phyloP scores from a whole-genome alignment of 768 basidiomycete genomes.

The Lentinus tigrinus region DNA sequence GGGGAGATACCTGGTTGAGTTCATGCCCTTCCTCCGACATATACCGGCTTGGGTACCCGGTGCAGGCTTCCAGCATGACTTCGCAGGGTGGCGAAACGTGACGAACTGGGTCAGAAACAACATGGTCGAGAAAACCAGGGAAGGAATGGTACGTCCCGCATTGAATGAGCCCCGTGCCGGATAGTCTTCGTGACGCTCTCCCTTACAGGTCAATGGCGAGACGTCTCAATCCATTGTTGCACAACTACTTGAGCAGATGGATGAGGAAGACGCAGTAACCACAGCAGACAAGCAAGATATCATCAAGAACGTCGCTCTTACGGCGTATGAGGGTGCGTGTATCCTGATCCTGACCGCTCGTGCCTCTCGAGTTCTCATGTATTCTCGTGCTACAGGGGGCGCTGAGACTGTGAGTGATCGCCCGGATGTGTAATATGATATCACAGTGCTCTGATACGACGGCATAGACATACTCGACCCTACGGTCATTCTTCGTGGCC shows the following conservation, averaged over 20 bases:
- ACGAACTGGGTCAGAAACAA: too few species aligned
- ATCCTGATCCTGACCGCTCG: not conserved
- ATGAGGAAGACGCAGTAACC: not conserved
- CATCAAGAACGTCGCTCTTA: not conserved
- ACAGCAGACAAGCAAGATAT: not conserved
- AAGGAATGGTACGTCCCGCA: too few species aligned
- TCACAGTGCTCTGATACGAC: not conserved
- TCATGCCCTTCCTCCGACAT: constrained; percentile 23
- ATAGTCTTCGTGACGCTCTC: too few species aligned
- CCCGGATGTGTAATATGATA: not conserved
- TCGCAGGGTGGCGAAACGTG: too few species aligned
- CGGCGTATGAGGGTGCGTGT: not conserved
- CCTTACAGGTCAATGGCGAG: not conserved
- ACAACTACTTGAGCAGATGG: not conserved
- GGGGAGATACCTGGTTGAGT: constrained; percentile 26
- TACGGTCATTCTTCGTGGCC: constrained; percentile 32
- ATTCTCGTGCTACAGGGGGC: constrained; percentile 1
- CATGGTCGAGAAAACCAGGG: too few species aligned
- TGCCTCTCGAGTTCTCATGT: too few species aligned
- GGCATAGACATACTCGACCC: constrained; percentile 28
- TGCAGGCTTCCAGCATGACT: constrained; percentile 14
- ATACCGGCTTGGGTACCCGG: constrained; percentile 24
- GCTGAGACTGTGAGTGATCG: constrained; percentile 9
- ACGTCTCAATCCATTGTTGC: not conserved
- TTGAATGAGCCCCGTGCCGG: too few species aligned